Evolutionary conservation across 1,284 basidiomycete genomes (phyloP).

Genomic region (Ceratobasidium sp.): DNA sequence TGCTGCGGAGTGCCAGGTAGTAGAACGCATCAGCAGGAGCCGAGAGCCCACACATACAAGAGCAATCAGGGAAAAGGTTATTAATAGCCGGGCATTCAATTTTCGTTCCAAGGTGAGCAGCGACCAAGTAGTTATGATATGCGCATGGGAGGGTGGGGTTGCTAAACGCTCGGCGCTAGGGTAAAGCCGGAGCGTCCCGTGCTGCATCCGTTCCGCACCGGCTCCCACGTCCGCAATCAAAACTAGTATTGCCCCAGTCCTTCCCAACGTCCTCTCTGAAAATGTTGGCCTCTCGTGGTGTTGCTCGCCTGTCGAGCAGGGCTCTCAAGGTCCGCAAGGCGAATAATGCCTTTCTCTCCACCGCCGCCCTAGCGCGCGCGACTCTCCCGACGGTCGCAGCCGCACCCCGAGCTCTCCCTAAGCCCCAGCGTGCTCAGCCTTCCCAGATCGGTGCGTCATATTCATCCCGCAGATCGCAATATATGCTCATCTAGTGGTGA

Average conservation of each 20-base stretch:
- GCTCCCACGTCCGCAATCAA: conserved; percentile 38
- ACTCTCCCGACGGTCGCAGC: conserved; percentile 60
- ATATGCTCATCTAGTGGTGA: conserved; percentile 47
- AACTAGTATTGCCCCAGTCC: conserved; percentile 4
- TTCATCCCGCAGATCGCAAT: conserved; percentile 1
- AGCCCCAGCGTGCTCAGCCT: conserved; percentile 61
- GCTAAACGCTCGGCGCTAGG: conserved; percentile 10
- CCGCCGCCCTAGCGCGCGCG: conserved; percentile 65
- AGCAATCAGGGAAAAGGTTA: background rate
- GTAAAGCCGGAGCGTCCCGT: conserved; percentile 1
- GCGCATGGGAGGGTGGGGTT: background rate
- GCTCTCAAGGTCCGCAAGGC: conserved; percentile 78
- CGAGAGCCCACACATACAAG: background rate
- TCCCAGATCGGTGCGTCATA: conserved; percentile 58
- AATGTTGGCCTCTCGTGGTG: conserved; percentile 85
- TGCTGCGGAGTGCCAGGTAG: conserved; percentile 20
- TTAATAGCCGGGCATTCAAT: background rate
- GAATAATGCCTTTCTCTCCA: conserved; percentile 81
- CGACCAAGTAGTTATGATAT: background rate
- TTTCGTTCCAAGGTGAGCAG: background rate
- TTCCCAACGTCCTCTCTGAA: conserved; percentile 45
- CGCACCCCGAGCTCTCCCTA: conserved; percentile 57
- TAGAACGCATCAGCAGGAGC: background rate
- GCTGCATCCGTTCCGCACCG: conserved; percentile 37
- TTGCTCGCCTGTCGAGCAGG: conserved; percentile 84